These are phyloP conservation scores for Physaria fendleri DNA, from an alignment of 345 rosid species.

Conservation along the genomic window DNA sequence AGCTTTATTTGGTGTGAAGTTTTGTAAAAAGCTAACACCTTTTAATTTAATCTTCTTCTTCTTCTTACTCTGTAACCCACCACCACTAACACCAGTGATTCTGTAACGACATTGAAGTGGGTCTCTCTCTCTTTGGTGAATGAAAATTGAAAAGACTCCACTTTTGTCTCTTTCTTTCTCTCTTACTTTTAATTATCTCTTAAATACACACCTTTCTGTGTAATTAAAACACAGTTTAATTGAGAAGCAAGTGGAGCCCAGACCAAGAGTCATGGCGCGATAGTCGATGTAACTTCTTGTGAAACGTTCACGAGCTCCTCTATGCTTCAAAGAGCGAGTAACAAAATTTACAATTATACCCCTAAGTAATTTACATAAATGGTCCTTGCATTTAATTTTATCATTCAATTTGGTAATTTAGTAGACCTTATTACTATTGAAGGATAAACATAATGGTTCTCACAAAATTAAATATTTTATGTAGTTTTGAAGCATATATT, in stretches of 20 bases:
- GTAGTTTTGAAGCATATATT: slow-evolving; percentile 26
- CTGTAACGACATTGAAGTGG: slow-evolving; percentile 31
- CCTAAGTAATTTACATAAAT: not conserved
- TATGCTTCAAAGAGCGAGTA: too few relatives aligned
- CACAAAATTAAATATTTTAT: not conserved
- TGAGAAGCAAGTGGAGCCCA: too few relatives aligned
- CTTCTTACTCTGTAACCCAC: slow-evolving; percentile 26
- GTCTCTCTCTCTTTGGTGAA: too few relatives aligned
- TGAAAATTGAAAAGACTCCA: too few relatives aligned
- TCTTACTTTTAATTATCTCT: too few relatives aligned
- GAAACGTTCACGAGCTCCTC: too few relatives aligned
- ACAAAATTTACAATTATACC: not conserved
- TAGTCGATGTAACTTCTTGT: too few relatives aligned
- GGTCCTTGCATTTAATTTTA: not conserved
- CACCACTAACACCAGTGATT: slow-evolving; percentile 34
- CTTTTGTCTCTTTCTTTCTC: too few relatives aligned
- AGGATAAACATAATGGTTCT: not conserved
- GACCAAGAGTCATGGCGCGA: too few relatives aligned
- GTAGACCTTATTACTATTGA: not conserved
- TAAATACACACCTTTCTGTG: too few relatives aligned
- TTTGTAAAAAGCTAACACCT: slow-evolving; percentile 17
- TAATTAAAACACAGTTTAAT: too few relatives aligned
- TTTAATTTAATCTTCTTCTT: slow-evolving; percentile 16
- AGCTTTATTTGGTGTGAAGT: slow-evolving; percentile 22
- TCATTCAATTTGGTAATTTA: not conserved